Evolutionary conservation across 495 filamentous ascomycete species (phyloP), one percentile per base, ranked within the genome.

Genomic region (Penicillium goetzii): DNA sequence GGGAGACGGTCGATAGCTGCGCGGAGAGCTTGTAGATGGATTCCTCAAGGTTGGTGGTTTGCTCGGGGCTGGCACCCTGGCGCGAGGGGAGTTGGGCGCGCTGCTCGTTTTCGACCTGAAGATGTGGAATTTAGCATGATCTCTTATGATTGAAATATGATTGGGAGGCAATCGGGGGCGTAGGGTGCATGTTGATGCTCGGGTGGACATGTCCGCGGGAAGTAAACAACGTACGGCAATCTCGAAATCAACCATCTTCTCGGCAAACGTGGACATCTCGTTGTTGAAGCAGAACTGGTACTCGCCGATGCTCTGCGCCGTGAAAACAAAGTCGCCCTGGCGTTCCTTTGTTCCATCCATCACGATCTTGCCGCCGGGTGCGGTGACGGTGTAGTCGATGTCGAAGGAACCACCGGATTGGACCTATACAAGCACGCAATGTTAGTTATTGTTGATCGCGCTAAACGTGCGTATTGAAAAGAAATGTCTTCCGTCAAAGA

Each of bases 221-320:
- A 47, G 50, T 19, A 56, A 33, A 55, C 14, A 38, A 79, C 90
- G 63, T 81, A 97, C 95, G 67, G 95, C 85, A 74, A 99, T 97
- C 80, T 99, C 96, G 72, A 99, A 98, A 74, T 99, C 95, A 57
- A 99, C 93, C 78, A 94, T 88, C 79, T 99, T 99, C 81, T 99
- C 96, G 25, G 94, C 88, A 70, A 95, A 97, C 3, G 94, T 98
- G 68, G 91, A 95, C 91, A 98, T 97, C 70, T 96, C 91, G 70
- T 98, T 99, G 79, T 95, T 89, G 81, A 99, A 98, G 85, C 96
- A 99, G 78, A 98, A 97, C 59, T 86, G 86, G 79, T 98, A 98
- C 70, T 98, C 95, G 52, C 96, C 96, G n/a, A 86, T 64, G 51
- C 96, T 90, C 67, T 90, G 90, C 5, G 95, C 96, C 2, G 96